Percentiles rank a stretch among this genome's conserved stretches.
Evolutionary conservation across 2,329 filamentous ascomycete species (phyloP).

Genomic region (Cyphellophora europaea): DNA sequence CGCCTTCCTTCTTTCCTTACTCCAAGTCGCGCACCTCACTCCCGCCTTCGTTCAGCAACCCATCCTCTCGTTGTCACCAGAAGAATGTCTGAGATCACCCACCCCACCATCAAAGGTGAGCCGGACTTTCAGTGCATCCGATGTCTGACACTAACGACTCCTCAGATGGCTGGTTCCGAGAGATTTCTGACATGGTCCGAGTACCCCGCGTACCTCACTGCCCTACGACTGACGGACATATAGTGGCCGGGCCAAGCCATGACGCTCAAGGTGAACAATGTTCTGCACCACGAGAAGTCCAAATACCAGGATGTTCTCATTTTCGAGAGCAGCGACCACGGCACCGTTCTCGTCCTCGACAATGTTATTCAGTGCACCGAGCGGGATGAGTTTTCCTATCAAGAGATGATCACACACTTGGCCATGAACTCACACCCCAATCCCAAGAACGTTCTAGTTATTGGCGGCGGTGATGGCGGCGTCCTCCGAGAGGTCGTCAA

Average conservation of each 20-base stretch:
- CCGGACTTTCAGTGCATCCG: conserved; percentile 5
- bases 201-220: neutral
- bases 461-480: conserved; percentile 93
- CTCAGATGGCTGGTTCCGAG: conserved; percentile 98
- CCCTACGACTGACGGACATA: neutral
- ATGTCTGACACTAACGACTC: neutral
- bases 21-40: neutral
- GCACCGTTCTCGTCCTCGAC: conserved; percentile 91
- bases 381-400: conserved; percentile 92
- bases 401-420: conserved; percentile 99
- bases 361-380: conserved; percentile 99
- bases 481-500: conserved; percentile 98
- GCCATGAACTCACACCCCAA: conserved; percentile 98
- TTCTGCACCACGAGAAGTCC: conserved; percentile 98
- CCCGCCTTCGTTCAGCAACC: conserved; percentile 1
- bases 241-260: conserved; percentile 94
- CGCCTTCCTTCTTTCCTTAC: neutral
- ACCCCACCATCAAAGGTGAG: conserved; percentile 68
- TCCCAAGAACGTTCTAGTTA: conserved; percentile 97
- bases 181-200: conserved; percentile 90
- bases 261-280: conserved; percentile 95
- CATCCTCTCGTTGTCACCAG: neutral
- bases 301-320: conserved; percentile 98
- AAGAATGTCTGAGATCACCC: conserved; percentile 58
- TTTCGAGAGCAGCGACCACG: conserved; percentile 96